Conservation (phyloP, 768 basidiomycete genomes). For the Phallus indusiatus region DNA sequence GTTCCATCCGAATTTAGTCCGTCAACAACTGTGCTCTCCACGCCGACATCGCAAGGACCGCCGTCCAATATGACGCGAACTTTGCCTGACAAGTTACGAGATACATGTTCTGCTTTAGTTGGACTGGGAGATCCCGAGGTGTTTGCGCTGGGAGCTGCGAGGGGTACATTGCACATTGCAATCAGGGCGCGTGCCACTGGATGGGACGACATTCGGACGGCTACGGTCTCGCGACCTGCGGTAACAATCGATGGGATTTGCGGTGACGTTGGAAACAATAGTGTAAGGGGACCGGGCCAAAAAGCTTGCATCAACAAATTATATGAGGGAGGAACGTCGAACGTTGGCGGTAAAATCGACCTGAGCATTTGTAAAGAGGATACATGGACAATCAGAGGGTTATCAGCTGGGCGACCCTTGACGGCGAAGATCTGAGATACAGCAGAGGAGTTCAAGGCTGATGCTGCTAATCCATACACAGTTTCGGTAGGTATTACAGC, state of each 20-base stretch:
- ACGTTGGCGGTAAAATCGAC: conserved; percentile 59
- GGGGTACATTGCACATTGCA: conserved; percentile 55
- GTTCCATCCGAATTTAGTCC: conserved; percentile 61
- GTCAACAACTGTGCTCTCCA: conserved; percentile 95
- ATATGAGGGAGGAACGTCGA: conserved; percentile 56
- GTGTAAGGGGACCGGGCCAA: conserved; percentile 92
- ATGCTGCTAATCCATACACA: conserved; percentile 94
- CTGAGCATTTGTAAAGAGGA: conserved; percentile 77
- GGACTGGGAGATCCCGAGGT: conserved; percentile 91
- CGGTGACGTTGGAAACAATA: conserved; percentile 75
- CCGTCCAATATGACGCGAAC: conserved; percentile 81
- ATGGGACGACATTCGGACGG: conserved; percentile 90
- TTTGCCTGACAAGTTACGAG: conserved; percentile 63
- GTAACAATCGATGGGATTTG: conserved; percentile 61
- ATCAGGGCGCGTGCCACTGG: conserved; percentile 89
- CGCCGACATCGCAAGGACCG: conserved; percentile 79
- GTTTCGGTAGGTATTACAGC: conserved; percentile 97
- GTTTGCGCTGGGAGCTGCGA: conserved; percentile 95
- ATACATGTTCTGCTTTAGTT: conserved; percentile 79
- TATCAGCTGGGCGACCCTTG: conserved; percentile 91
- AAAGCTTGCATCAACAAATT: conserved; percentile 67
- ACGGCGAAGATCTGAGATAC: conserved; percentile 69
- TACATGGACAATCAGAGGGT: conserved; percentile 95
- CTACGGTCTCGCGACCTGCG: conserved; percentile 72
- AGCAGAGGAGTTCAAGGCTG: conserved; percentile 59